These are phyloP conservation scores for Floccularia luteovirens DNA, from an alignment of 768 basidiomycete genomes.

Conservation along the genomic window DNA sequence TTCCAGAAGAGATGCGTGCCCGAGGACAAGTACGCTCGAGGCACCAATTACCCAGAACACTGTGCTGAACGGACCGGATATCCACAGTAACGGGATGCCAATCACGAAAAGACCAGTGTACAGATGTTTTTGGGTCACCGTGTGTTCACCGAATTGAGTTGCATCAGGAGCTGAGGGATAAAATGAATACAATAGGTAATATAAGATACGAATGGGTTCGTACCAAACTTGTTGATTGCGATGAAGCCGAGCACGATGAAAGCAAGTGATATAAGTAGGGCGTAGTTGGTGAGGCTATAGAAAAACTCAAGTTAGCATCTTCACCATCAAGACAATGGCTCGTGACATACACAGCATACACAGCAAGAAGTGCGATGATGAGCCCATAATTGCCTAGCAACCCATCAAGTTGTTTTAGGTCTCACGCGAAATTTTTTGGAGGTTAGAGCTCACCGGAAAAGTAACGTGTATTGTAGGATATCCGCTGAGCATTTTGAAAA, in stretches of 20 bases:
- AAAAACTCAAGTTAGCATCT: neutral
- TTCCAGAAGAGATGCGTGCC: conserved; percentile 84
- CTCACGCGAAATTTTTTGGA: neutral
- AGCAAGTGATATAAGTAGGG: conserved; percentile 72
- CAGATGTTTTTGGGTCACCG: conserved; percentile 83
- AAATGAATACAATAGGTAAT: neutral
- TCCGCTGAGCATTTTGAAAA: conserved; percentile 47
- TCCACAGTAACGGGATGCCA: conserved; percentile 83
- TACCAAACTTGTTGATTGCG: conserved; percentile 85
- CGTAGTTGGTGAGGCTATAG: conserved; percentile 69
- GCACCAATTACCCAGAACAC: conserved; percentile 96
- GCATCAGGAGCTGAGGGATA: conserved; percentile 65
- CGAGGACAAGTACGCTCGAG: conserved; percentile 75
- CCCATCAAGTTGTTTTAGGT: no score
- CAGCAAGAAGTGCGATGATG: conserved; percentile 67
- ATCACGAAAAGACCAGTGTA: conserved; percentile 88
- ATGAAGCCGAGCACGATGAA: conserved; percentile 92
- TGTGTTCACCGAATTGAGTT: conserved; percentile 71
- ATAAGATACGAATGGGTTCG: conserved; percentile 15
- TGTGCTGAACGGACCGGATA: conserved; percentile 66
- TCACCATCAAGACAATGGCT: neutral
- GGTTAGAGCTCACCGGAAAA: conserved; percentile 53
- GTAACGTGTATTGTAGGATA: conserved; percentile 92
- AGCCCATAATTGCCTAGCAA: conserved; percentile 78
- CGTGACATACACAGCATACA: conserved; percentile 70